Base-by-base conservation (phyloP, 352 stramenopile genomes). In the Phytophthora agathidicida region DNA sequence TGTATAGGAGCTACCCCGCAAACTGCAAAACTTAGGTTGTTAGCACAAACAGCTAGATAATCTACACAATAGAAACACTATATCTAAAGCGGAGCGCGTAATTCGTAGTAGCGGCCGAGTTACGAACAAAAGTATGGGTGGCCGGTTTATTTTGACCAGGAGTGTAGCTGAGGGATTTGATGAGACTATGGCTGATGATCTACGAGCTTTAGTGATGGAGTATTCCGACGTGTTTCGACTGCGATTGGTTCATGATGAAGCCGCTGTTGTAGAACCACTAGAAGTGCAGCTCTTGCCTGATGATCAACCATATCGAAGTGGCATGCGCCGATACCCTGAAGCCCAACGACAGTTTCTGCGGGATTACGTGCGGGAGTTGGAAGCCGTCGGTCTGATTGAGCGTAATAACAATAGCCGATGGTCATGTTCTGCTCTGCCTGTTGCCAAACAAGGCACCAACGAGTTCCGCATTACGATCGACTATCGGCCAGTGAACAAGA, bases 401-500 rank as follows among this genome's bases (percentile, higher is more conserved):
- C 16, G 52, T 3, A 53, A 60, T 17, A 60, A 52, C 14, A 22
- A 53, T 1, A 59, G 50, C 13, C 16, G 32, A 0, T 60, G 52
- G 52, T 16, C 41, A 5, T 60, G 33, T 10, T 23, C 42, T 0
- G 43, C 35, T 3, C 13, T 55, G 3, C 53, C 26, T 17, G 43
- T 62, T 1, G 28, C 38, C 0, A 55, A 62, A 10, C 8, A 2
- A 2, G 16, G 31, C 3, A n/a, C 24, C 0, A 11, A 20, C 27
- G 43, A 62, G 13, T 35, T 43, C 26, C 23, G 53, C 5, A 62
- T 49, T 7, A 54, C 53, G 0, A 32, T 55, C 4, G 42, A 61
- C 26, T 62, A 54, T 8, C 16, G 53, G n/a, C 26, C 53, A 1
- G 33, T 49, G 1, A 60, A 60, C n/a, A 4, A 9, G 5, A 1